A percentile compares a stretch with the other conserved stretches of the same genome.
Conservation (phyloP, 257 asterid species). For the Salvia rosmarinus region DNA sequence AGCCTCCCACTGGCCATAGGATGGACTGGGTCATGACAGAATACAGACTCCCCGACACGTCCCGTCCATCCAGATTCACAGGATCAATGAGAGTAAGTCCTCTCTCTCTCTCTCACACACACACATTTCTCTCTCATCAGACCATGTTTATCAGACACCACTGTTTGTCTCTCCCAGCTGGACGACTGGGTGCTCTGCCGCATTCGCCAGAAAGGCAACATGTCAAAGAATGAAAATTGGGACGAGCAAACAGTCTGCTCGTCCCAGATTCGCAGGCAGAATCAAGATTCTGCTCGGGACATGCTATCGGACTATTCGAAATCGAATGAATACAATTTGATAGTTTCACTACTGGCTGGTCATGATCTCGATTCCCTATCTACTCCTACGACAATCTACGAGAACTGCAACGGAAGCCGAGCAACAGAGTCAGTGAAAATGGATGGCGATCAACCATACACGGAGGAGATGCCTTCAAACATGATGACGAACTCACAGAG, state of each 20-base stretch:
- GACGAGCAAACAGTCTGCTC: not conserved
- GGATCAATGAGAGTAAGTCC: constrained; percentile 71
- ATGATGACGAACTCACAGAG: not conserved
- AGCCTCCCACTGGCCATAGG: constrained; percentile 54
- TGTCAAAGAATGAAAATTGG: constrained; percentile 56
- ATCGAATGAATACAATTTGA: constrained; percentile 47
- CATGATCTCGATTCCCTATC: constrained; percentile 31
- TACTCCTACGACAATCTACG: constrained; percentile 28
- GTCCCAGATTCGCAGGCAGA: constrained; percentile 29
- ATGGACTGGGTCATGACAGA: constrained; percentile 72
- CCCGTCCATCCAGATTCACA: constrained; percentile 45
- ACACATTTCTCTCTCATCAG: too few species aligned
- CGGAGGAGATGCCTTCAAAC: not conserved
- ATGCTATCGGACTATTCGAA: constrained; percentile 44
- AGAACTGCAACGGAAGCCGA: not conserved
- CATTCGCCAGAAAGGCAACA: constrained; percentile 70
- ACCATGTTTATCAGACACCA: too few species aligned
- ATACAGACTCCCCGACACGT: constrained; percentile 53
- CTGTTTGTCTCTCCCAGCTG: constrained; percentile 40
- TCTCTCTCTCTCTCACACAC: not conserved
- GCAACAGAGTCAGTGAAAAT: not conserved
- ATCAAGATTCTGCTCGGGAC: constrained; percentile 31
- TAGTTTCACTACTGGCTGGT: constrained; percentile 44
- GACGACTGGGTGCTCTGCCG: constrained; percentile 77
- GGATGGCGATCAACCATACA: not conserved